phyloP scores from a whole-genome alignment of 148 eudicot genomes.

The Polygonum maritimum region DNA sequence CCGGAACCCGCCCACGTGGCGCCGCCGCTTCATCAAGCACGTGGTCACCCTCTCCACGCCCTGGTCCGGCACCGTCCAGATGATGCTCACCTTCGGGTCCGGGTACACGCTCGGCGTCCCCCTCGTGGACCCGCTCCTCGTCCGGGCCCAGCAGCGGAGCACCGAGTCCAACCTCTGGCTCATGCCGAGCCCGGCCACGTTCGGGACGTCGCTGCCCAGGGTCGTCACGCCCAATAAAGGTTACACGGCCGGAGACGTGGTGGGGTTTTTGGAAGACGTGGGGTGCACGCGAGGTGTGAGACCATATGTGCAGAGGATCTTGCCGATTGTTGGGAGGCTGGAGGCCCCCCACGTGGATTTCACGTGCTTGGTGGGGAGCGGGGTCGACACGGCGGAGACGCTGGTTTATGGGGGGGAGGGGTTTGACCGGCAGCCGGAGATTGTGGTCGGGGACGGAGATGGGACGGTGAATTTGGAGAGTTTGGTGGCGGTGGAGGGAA shows the following conservation, averaged over 20 bases:
- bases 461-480: constrained; percentile 87
- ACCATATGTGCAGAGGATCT: constrained; percentile 44
- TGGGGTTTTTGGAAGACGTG: constrained; percentile 49
- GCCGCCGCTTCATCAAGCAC: constrained; percentile 57
- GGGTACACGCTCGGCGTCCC: constrained; percentile 87
- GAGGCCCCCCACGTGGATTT: constrained; percentile 43
- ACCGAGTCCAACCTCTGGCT: constrained; percentile 85
- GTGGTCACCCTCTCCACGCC: constrained; percentile 73
- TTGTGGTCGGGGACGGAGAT: constrained; percentile 80
- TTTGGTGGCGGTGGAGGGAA: constrained; percentile 40
- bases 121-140: constrained; percentile 61
- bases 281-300: constrained; percentile 43
- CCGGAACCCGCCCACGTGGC: constrained; percentile 50
- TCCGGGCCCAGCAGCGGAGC: constrained; percentile 80
- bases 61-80: constrained; percentile 82
- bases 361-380: constrained; percentile 66
- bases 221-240: constrained; percentile 40
- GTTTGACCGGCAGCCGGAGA: constrained; percentile 58
- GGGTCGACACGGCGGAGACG: constrained; percentile 50
- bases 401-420: constrained; percentile 54
- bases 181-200: constrained; percentile 52
- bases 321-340: constrained; percentile 47
- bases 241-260: constrained; percentile 44
- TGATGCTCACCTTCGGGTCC: constrained; percentile 79
- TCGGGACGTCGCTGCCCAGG: constrained; percentile 26